Percentiles rank a stretch among this genome's conserved stretches.
Evolutionary conservation across 2,329 filamentous ascomycete species (phyloP).

Genomic region (Beauveria australis): DNA sequence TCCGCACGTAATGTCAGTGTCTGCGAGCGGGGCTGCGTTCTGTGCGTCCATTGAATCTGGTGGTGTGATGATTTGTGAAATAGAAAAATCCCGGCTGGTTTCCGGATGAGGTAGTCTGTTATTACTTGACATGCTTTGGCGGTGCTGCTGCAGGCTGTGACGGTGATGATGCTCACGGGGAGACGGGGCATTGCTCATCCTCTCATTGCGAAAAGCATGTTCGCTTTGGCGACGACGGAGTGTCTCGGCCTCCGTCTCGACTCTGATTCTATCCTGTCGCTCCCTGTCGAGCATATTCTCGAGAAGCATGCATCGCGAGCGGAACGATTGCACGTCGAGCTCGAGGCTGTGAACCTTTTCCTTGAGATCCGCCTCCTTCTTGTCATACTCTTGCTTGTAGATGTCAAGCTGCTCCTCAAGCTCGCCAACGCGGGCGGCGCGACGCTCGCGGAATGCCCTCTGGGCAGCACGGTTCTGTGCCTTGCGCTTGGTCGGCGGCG

Average conservation of each 20-base stretch:
- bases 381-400: slow-evolving; percentile 47
- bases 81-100: slow-evolving; percentile 40
- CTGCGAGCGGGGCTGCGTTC: slow-evolving; percentile 22
- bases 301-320: slow-evolving; percentile 50
- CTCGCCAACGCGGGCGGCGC: slow-evolving; percentile 75
- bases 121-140: slow-evolving; percentile 21
- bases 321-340: slow-evolving; percentile 57
- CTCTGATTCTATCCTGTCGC: slow-evolving; percentile 38
- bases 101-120: slow-evolving; percentile 19
- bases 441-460: slow-evolving; percentile 78
- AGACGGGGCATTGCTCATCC: slow-evolving; percentile 14
- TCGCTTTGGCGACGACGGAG: slow-evolving; percentile 25
- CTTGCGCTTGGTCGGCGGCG: slow-evolving; percentile 86
- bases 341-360: slow-evolving; percentile 53
- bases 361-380: slow-evolving; percentile 48
- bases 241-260: slow-evolving; percentile 32
- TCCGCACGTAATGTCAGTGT: slow-evolving; percentile 40
- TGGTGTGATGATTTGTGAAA: slow-evolving; percentile 50
- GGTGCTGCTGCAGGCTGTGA: slow-evolving; percentile 19
- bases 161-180: slow-evolving; percentile 16
- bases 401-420: slow-evolving; percentile 60
- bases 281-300: slow-evolving; percentile 57
- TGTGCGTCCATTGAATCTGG: slow-evolving; percentile 33
- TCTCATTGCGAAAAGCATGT: slow-evolving; percentile 19
- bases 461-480: slow-evolving; percentile 91